Percentiles rank a stretch among this genome's conserved stretches.
Evolutionary conservation across 2,329 filamentous ascomycete species (phyloP).

Genomic region (Pyricularia pennisetigena): DNA sequence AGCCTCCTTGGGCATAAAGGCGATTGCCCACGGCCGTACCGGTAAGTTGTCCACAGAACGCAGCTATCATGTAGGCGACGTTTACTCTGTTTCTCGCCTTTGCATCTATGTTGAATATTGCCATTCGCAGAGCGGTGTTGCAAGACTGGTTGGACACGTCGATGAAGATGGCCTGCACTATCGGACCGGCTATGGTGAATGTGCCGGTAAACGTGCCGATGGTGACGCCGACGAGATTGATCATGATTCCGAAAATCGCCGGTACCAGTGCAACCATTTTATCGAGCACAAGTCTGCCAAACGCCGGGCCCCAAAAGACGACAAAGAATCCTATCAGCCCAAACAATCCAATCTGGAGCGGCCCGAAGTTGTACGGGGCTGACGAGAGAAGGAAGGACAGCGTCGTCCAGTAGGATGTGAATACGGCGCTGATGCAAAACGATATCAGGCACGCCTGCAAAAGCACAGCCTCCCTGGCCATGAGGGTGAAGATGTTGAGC

Average conservation of each 20-base stretch:
- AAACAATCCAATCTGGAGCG: slow-evolving; percentile 62
- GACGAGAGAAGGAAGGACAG: slow-evolving; percentile 69
- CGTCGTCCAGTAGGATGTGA: slow-evolving; percentile 51
- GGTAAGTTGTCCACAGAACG: slow-evolving; percentile 66
- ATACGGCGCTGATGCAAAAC: slow-evolving; percentile 45
- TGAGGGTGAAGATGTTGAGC: slow-evolving; percentile 52
- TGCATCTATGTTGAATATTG: slow-evolving; percentile 62
- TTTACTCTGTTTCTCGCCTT: slow-evolving; percentile 67
- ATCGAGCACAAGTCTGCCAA: slow-evolving; percentile 61
- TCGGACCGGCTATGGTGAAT: slow-evolving; percentile 58
- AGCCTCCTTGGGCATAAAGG: slow-evolving; percentile 40
- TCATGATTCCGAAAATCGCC: slow-evolving; percentile 49
- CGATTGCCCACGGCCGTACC: slow-evolving; percentile 52
- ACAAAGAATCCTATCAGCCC: slow-evolving; percentile 65
- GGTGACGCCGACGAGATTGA: slow-evolving; percentile 50
- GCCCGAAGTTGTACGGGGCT: slow-evolving; percentile 57
- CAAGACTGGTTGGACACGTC: slow-evolving; percentile 66
- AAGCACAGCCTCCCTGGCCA: slow-evolving; percentile 56
- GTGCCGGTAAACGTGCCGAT: slow-evolving; percentile 61
- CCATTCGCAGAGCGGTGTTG: slow-evolving; percentile 62
- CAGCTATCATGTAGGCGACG: slow-evolving; percentile 70
- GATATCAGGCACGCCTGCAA: slow-evolving; percentile 60
- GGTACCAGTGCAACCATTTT: slow-evolving; percentile 58
- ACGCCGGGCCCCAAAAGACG: slow-evolving; percentile 59
- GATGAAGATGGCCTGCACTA: slow-evolving; percentile 60